A percentile compares a stretch with the other conserved stretches of the same genome.
phyloP scores from a whole-genome alignment of 176 grass and related monocot species.

The Carex pumila region DNA sequence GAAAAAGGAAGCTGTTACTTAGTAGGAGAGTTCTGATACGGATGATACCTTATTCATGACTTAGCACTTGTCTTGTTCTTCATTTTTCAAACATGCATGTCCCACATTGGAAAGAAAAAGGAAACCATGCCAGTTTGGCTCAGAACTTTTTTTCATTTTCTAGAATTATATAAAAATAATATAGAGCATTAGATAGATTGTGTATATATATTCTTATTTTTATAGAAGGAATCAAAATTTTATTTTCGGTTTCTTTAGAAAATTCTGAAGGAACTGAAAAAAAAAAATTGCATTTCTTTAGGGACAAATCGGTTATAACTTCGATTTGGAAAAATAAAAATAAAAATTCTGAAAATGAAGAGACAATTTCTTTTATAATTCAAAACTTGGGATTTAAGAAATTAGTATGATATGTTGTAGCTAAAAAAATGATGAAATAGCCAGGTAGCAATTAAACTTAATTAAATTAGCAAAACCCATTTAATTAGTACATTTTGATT shows the following conservation, averaged over 20 bases:
- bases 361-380: background rate
- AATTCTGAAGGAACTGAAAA: no score
- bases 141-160: no score
- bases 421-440: no score
- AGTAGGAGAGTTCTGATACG: constrained; percentile 6
- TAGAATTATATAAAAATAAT: no score
- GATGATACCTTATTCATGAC: background rate
- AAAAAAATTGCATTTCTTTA: no score
- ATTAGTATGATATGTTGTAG: no score
- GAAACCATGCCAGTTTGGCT: background rate
- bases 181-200: no score
- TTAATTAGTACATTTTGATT: background rate
- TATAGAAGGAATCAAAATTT: no score
- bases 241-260: no score
- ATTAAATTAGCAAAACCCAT: background rate
- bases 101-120: constrained; percentile 12
- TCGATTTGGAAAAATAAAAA: background rate
- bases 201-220: no score
- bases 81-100: constrained; percentile 22
- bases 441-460: background rate
- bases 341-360: background rate
- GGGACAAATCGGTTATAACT: background rate
- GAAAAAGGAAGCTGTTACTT: background rate
- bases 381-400: no score
- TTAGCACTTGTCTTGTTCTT: constrained; percentile 3